A percentile compares a stretch with the other conserved stretches of the same genome.
Conservation (phyloP, 2,329 filamentous ascomycete genomes). For the Cryoendolithus antarcticus region DNA sequence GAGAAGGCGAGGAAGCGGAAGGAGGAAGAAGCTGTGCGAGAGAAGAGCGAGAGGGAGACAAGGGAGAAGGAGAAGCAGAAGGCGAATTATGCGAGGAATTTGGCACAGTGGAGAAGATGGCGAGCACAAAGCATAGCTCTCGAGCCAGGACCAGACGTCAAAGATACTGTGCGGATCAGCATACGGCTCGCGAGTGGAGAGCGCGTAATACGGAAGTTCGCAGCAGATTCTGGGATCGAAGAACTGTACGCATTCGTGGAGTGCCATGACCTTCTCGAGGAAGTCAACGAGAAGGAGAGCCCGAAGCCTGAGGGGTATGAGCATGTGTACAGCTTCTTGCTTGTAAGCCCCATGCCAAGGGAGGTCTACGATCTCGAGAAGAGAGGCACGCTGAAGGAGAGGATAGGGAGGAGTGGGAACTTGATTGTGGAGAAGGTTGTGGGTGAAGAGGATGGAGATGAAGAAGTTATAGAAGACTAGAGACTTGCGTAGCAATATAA, state of each 20-base stretch:
- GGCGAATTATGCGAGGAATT: conserved; percentile 42
- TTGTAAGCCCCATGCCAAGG: conserved; percentile 77
- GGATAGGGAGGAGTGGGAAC: conserved; percentile 73
- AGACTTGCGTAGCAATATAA: too few relatives aligned
- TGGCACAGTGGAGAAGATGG: conserved; percentile 68
- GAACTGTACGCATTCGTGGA: conserved; percentile 95
- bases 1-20: conserved; percentile 66
- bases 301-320: conserved; percentile 55
- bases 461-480: conserved; percentile 24
- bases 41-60: conserved; percentile 53
- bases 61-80: conserved; percentile 52
- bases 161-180: conserved; percentile 60
- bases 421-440: conserved; percentile 68
- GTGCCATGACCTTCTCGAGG: conserved; percentile 56
- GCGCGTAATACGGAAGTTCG: conserved; percentile 66
- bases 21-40: conserved; percentile 58
- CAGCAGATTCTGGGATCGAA: conserved; percentile 57
- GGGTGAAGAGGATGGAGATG: conserved; percentile 43
- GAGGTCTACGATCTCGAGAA: conserved; percentile 62
- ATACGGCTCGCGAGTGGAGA: conserved; percentile 53
- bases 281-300: conserved; percentile 24
- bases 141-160: conserved; percentile 54
- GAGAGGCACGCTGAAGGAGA: conserved; percentile 54
- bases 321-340: conserved; percentile 72
- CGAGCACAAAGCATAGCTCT: conserved; percentile 52